These are phyloP conservation scores for Tricholoma matsutake DNA, from an alignment of 768 basidiomycete genomes.

Conservation along the genomic window DNA sequence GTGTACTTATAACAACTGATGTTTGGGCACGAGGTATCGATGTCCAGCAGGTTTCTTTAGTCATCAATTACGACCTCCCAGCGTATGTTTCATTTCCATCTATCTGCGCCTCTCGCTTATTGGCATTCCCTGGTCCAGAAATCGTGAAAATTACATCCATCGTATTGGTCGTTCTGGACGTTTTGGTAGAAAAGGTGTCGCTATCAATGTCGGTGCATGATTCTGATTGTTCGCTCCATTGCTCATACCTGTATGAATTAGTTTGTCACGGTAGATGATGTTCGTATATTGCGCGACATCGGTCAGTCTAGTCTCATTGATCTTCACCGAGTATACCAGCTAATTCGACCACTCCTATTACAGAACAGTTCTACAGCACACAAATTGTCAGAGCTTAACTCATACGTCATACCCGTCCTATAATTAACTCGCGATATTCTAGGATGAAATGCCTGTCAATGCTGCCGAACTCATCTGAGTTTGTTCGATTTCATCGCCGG, in stretches of 20 bases:
- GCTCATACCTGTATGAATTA: constrained; percentile 26
- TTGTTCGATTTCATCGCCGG: neutral
- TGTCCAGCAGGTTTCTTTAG: constrained; percentile 95
- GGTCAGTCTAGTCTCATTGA: constrained; percentile 46
- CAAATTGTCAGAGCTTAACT: constrained; percentile 63
- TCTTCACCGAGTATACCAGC: constrained; percentile 11
- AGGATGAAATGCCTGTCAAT: constrained; percentile 99
- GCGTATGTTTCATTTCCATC: constrained; percentile 51
- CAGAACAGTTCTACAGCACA: constrained; percentile 96
- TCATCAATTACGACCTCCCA: constrained; percentile 96
- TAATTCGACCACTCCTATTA: constrained; percentile 12
- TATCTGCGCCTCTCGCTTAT: neutral
- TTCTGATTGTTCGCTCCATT: constrained; percentile 3
- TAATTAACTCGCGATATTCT: constrained; percentile 21
- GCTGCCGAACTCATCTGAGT: constrained; percentile 91
- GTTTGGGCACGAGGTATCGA: constrained; percentile 99
- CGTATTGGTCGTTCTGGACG: constrained; percentile 99
- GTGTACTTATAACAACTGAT: constrained; percentile 93
- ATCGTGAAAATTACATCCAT: constrained; percentile 99
- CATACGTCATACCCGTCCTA: constrained; percentile 8
- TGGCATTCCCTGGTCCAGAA: constrained; percentile 39
- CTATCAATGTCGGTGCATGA: constrained; percentile 80
- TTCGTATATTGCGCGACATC: constrained; percentile 95
- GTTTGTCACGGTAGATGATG: constrained; percentile 95
- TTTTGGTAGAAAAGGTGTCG: constrained; percentile 98